phyloP scores from a whole-genome alignment of 2,329 filamentous ascomycete species.

The Colletotrichum sp. region DNA sequence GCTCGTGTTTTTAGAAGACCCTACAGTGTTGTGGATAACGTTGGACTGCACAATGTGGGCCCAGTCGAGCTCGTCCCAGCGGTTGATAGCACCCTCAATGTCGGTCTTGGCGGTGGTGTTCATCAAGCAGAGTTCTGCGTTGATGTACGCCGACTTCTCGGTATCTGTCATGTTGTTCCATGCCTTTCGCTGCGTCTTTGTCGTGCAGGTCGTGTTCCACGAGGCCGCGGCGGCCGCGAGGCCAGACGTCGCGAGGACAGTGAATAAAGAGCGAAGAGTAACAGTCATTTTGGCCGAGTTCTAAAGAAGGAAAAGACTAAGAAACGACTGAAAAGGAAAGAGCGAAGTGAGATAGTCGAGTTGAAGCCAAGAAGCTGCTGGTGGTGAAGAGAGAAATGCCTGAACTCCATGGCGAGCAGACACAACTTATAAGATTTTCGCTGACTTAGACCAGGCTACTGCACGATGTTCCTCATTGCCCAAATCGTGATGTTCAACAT shows the following conservation, averaged over 20 bases:
- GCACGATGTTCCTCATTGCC: background rate
- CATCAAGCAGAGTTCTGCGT: slow-evolving; percentile 24
- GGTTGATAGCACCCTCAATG: slow-evolving; percentile 13
- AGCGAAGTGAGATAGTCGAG: background rate
- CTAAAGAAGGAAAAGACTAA: background rate
- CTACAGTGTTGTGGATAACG: slow-evolving; percentile 19
- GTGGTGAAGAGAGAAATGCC: background rate
- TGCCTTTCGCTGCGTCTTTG: slow-evolving; percentile 1
- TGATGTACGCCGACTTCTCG: slow-evolving; percentile 22
- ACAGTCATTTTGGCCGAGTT: background rate
- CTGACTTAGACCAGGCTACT: background rate
- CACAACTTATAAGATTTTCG: background rate
- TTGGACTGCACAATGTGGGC: slow-evolving; percentile 19
- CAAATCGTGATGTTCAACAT: background rate
- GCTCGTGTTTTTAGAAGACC: slow-evolving; percentile 19
- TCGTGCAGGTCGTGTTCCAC: slow-evolving; percentile 3
- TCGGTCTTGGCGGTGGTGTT: slow-evolving; percentile 4
- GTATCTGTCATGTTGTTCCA: slow-evolving; percentile 20
- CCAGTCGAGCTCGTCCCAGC: slow-evolving; percentile 23
- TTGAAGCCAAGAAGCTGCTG: background rate
- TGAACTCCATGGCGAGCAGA: background rate
- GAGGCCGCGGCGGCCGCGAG: background rate
- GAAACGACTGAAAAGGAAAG: background rate
- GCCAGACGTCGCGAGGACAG: background rate
- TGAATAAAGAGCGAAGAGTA: background rate